Conservation (phyloP, 768 basidiomycete species). For the Termitomyces sp. region DNA sequence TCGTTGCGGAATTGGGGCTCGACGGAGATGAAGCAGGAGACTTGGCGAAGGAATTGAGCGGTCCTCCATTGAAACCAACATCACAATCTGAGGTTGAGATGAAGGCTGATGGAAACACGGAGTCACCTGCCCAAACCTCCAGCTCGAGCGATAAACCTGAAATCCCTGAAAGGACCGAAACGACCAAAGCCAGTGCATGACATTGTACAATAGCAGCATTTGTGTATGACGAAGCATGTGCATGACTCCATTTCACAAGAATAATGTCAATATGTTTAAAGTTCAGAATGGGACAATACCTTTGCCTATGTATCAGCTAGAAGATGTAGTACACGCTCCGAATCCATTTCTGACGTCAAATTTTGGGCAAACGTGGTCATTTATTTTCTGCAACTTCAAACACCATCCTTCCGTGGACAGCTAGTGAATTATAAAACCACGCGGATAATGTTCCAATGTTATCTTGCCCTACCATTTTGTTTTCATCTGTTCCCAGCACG, state of each 20-base stretch:
- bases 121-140: neutral
- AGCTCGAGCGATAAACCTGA: neutral
- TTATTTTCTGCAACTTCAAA: slow-evolving; percentile 50
- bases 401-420: slow-evolving; percentile 23
- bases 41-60: slow-evolving; percentile 57
- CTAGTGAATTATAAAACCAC: neutral
- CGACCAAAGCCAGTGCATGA: neutral
- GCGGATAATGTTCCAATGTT: neutral
- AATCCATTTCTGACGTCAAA: no score
- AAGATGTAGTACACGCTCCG: no score
- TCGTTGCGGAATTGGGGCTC: slow-evolving; percentile 73
- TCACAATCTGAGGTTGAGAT: neutral
- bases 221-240: neutral
- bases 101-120: neutral
- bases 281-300: slow-evolving; percentile 22
- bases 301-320: no score
- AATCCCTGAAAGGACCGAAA: neutral
- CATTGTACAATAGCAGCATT: neutral
- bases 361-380: slow-evolving; percentile 54
- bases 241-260: neutral
- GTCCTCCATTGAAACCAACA: slow-evolving; percentile 10
- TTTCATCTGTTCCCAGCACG: slow-evolving; percentile 63
- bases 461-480: slow-evolving; percentile 41
- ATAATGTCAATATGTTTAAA: slow-evolving; percentile 15
- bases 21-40: slow-evolving; percentile 74